Percentiles rank a stretch among this genome's conserved stretches.
These are phyloP conservation scores for Botrytis elliptica DNA, from an alignment of 2,329 filamentous ascomycete genomes.

Conservation along the genomic window DNA sequence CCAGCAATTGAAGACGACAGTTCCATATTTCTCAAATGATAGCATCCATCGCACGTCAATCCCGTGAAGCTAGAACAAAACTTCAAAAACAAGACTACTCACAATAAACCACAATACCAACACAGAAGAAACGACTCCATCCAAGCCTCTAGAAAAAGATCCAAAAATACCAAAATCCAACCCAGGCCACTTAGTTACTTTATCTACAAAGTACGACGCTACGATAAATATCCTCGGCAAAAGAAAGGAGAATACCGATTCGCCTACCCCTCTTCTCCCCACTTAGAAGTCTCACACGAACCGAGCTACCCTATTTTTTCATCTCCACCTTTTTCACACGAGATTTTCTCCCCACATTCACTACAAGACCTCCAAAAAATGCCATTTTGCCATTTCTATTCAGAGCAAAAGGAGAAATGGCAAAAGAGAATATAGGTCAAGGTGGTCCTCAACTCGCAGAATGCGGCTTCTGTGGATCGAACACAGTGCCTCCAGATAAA, in stretches of 20 bases:
- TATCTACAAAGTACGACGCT: not conserved
- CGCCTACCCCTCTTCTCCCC: not conserved
- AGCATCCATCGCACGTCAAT: not conserved
- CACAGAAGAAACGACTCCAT: not conserved
- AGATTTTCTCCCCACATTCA: not conserved
- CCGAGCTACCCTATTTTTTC: not conserved
- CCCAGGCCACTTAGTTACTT: not conserved
- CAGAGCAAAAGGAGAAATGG: not conserved
- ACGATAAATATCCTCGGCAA: not conserved
- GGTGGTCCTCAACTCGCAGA: not conserved
- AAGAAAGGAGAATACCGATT: not conserved
- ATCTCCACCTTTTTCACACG: not conserved
- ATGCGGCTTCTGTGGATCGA: slow-evolving; percentile 1
- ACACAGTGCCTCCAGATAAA: slow-evolving; percentile 1
- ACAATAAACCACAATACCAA: not conserved
- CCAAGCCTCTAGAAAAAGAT: not conserved
- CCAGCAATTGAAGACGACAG: not conserved
- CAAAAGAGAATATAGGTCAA: not conserved
- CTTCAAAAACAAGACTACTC: not conserved
- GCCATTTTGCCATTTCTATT: not conserved
- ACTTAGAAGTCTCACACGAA: not conserved
- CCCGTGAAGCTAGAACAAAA: not conserved
- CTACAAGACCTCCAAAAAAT: not conserved
- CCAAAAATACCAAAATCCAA: not conserved
- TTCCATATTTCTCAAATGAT: not conserved